Conservation (phyloP, 2,329 filamentous ascomycete genomes). For the Leptographium galeiforme region DNA sequence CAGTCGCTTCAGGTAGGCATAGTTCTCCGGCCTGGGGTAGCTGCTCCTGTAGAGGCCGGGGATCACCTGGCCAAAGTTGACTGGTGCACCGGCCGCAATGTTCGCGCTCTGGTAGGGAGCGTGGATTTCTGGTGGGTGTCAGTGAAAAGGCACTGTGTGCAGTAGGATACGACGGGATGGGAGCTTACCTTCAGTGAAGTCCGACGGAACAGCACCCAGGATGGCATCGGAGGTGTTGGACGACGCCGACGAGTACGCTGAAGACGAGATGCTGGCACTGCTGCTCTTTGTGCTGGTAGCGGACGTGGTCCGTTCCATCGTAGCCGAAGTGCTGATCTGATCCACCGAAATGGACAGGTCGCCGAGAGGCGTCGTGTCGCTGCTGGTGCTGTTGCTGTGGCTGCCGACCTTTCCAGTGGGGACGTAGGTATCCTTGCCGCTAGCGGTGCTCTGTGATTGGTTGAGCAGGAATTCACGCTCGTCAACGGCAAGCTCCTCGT, state of each 20-base stretch:
- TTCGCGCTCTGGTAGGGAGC: not conserved
- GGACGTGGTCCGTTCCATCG: not conserved
- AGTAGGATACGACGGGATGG: not conserved
- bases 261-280: constrained; percentile 8
- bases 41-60: constrained; percentile 69
- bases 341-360: not conserved
- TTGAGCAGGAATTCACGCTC: constrained; percentile 5
- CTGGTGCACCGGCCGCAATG: constrained; percentile 26
- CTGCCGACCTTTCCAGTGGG: not conserved
- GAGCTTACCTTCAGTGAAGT: constrained; percentile 2
- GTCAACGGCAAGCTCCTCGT: constrained; percentile 9
- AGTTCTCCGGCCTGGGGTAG: constrained; percentile 61
- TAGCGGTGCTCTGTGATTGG: not conserved
- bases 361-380: not conserved
- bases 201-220: not conserved
- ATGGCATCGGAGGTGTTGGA: constrained; percentile 1
- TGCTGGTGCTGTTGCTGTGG: not conserved
- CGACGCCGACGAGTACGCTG: constrained; percentile 1
- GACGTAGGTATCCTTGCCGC: not conserved
- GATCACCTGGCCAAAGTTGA: constrained; percentile 66
- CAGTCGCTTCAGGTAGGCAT: constrained; percentile 53
- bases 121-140: not conserved
- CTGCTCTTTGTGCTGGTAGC: constrained; percentile 2
- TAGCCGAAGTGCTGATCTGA: not conserved
- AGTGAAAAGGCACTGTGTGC: not conserved